Base-by-base conservation (phyloP, 176 grass and related monocot genomes). In the Juncus effusus region DNA sequence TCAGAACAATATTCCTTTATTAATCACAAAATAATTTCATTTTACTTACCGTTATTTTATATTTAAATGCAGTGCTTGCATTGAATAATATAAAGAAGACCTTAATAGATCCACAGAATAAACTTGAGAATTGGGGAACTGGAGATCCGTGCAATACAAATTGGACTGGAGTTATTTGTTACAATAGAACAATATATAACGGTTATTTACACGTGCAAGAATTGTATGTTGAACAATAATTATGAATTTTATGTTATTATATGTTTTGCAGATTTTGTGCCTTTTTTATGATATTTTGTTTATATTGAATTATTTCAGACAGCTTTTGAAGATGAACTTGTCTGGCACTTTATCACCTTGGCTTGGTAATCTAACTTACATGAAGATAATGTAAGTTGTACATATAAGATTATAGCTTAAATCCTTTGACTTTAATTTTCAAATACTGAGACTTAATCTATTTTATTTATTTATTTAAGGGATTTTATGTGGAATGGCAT, bases 401-500 rank as follows among this genome's bases (percentile, higher is more conserved):
- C 10, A 69, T 38, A 39, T 53, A 40, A 38, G 36, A 38, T 16
- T 14, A 19, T 40, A 54, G 35, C 13, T 55, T 38, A 57, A 56
- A 59, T 16, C 16, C 16, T 16, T 56, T 28, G 11, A 36, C 15
- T 59, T 72, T 51, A 72, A 72, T 71, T 41, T 71, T 72, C 7
- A 57, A 59, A 55, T 35, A 44, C 13, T 10, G 9, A 47, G 44
- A 47, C 44, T 58, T 40, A 16, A 59, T 44, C 53, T 41, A 72
- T 67, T 36, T 72, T 38, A 19, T 56, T 63, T 6, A 77, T 74
- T 65, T 65, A 68, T 68, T 86, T 60, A 82, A 97, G 94, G 78
- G 88, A 97, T 84, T 76, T 97, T 84, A 97, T 97, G 94, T 97
- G 94, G 94, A 97, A 97, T 60, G 51, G 59, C 5, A 84, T 97